phyloP scores from a whole-genome alignment of 164 flowering plant genomes.

The Magnolia officinalis region DNA sequence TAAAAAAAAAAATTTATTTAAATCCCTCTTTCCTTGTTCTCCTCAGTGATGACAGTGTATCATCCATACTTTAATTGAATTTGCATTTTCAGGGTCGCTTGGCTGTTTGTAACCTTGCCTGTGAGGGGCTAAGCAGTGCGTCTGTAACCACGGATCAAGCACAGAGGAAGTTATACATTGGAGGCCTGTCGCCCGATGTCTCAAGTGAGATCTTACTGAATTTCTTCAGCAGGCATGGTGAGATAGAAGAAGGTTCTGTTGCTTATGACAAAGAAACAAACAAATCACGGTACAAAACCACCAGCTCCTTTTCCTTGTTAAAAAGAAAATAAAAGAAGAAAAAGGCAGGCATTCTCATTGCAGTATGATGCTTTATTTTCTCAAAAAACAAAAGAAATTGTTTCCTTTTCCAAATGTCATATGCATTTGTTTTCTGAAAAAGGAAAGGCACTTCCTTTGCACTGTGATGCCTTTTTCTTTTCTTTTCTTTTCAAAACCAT shows the following conservation, averaged over 20 bases:
- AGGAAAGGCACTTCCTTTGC: background rate
- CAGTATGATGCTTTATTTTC: background rate
- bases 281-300: slow-evolving; percentile 50
- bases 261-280: slow-evolving; percentile 75
- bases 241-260: slow-evolving; percentile 80
- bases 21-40: background rate
- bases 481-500: too few species aligned
- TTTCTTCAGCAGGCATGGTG: slow-evolving; percentile 54
- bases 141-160: slow-evolving; percentile 47
- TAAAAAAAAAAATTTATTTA: too few species aligned
- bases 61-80: background rate
- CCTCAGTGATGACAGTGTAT: background rate
- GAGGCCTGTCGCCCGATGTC: slow-evolving; percentile 57
- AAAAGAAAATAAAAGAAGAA: background rate
- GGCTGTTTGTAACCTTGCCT: slow-evolving; percentile 73
- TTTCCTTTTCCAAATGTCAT: too few species aligned
- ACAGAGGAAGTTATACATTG: slow-evolving; percentile 69
- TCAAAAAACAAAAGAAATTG: too few species aligned
- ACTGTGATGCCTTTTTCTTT: background rate
- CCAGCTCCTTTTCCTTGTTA: background rate
- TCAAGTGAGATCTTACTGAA: slow-evolving; percentile 54
- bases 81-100: slow-evolving; percentile 50
- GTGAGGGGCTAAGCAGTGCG: slow-evolving; percentile 54
- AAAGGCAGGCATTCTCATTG: background rate
- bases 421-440: too few species aligned